These are phyloP conservation scores for Tolypocladium capitatum DNA, from an alignment of 2,329 filamentous ascomycete genomes.

Conservation along the genomic window DNA sequence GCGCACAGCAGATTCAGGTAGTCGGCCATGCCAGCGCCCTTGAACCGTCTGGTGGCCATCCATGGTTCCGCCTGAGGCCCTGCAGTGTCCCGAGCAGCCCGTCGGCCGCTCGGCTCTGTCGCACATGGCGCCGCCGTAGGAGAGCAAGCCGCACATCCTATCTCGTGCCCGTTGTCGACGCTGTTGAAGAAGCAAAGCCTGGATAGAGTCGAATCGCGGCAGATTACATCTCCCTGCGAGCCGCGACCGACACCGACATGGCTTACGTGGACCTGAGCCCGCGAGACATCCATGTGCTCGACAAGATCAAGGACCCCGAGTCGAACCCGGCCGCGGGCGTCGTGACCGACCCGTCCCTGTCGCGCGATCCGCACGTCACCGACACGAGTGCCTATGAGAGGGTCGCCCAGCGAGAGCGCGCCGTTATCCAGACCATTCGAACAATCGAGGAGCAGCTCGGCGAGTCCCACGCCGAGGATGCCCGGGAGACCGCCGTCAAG, in stretches of 20 bases:
- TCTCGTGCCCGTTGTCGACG: neutral
- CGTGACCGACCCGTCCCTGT: constrained; percentile 39
- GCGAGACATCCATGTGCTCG: constrained; percentile 48
- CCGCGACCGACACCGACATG: constrained; percentile 22
- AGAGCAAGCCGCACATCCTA: neutral
- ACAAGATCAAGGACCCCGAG: constrained; percentile 56
- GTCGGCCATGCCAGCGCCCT: constrained; percentile 1
- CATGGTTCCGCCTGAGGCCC: neutral
- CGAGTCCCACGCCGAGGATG: constrained; percentile 22
- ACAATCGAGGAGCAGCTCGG: constrained; percentile 39
- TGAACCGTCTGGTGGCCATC: neutral
- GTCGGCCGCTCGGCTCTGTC: neutral
- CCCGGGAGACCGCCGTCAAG: constrained; percentile 22
- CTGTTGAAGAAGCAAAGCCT: neutral
- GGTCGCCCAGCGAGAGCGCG: constrained; percentile 36
- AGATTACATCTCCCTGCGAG: neutral
- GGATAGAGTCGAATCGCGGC: neutral
- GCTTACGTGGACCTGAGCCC: constrained; percentile 35
- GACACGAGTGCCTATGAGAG: constrained; percentile 36
- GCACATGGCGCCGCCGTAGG: neutral
- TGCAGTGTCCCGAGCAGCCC: neutral
- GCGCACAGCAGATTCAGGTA: constrained; percentile 1
- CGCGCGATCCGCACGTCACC: constrained; percentile 43
- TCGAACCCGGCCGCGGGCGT: constrained; percentile 40
- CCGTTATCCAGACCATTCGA: constrained; percentile 42